Evolutionary conservation across 2,329 filamentous ascomycete species (phyloP).

Genomic region (Cladobotryum protrusum): DNA sequence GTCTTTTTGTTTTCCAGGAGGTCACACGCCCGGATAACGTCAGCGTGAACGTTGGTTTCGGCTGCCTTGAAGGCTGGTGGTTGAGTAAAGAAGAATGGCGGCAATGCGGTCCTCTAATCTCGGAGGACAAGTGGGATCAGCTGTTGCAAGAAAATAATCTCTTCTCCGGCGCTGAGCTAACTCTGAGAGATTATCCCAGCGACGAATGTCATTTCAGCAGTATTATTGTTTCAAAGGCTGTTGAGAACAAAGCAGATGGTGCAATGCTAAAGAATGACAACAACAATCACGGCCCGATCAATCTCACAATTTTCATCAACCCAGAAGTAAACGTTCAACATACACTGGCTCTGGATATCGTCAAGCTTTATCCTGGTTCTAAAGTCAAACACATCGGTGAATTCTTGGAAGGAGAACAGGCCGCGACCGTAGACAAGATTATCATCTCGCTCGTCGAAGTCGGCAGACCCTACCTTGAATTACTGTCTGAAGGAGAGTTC

Average conservation of each 20-base stretch:
- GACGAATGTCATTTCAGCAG: no score
- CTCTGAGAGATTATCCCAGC: no score
- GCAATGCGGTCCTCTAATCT: neutral
- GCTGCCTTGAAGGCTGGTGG: slow-evolving; percentile 32
- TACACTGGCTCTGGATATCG: no score
- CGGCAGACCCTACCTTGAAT: neutral
- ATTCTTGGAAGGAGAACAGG: neutral
- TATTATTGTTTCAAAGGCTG: no score
- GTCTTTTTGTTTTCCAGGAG: slow-evolving; percentile 23
- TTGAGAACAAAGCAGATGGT: no score
- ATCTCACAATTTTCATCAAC: no score
- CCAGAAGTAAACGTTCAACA: no score
- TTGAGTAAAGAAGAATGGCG: slow-evolving; percentile 19
- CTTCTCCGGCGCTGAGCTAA: no score
- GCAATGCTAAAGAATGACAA: no score
- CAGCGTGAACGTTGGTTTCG: slow-evolving; percentile 18
- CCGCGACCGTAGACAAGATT: neutral
- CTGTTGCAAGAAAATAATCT: neutral
- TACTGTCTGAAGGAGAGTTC: neutral
- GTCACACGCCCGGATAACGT: slow-evolving; percentile 14
- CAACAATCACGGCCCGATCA: no score
- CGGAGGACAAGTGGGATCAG: slow-evolving; percentile 8
- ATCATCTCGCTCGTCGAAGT: neutral
- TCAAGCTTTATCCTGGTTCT: no score
- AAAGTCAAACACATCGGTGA: no score